Evolutionary conservation across 805 yeast species (phyloP), one percentile per base, ranked within the genome.

Genomic region (Pichia gijzeniarum): DNA sequence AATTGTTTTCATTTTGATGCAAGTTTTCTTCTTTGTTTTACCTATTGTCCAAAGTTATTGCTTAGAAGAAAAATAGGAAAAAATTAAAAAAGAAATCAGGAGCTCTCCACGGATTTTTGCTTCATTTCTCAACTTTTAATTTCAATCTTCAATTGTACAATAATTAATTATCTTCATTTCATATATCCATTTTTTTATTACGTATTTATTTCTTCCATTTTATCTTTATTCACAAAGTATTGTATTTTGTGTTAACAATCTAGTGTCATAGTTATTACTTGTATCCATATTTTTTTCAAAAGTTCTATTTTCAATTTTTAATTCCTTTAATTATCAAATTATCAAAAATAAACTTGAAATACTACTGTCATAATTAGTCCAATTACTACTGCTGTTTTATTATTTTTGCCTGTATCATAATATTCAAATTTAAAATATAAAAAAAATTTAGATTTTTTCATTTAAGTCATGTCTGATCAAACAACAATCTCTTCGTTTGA

Each of bases 401-500:
- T 40, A 32, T 32, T 40, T 30, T 31, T 28, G 18, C 19, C 21
- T 40, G 43, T 40, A 20, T 32, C 43, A 31, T 39, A 40, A 20
- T 7, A 7, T 39, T 35, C 14, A 19, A 25, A 19, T 21, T 13
- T 10, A 36, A 36, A 36, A 20, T 10, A 36, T 7, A 30, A 30
- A 30, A 30, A 6, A 30, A 10, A 6, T 14, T 13, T 30, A 9
- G 9, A 20, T 7, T 25, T 9, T 27, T 8, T 10, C 10, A 10
- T 39, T 21, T 16, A 62, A 62, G 67, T 61, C 65, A 62, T 63
- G 67, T 61, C 65, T 6, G 67, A 63, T 49, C 66, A 62, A 53
- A 56, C 65, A n/a, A 61, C 66, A 17, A 41, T 61, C 34, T 63
- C 67, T 16, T 61, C 65, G 3, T 49, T 52, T 32, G 66, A 63